These are phyloP conservation scores for Colletotrichum sp. DNA, from an alignment of 2,329 filamentous ascomycete species.

Conservation along the genomic window DNA sequence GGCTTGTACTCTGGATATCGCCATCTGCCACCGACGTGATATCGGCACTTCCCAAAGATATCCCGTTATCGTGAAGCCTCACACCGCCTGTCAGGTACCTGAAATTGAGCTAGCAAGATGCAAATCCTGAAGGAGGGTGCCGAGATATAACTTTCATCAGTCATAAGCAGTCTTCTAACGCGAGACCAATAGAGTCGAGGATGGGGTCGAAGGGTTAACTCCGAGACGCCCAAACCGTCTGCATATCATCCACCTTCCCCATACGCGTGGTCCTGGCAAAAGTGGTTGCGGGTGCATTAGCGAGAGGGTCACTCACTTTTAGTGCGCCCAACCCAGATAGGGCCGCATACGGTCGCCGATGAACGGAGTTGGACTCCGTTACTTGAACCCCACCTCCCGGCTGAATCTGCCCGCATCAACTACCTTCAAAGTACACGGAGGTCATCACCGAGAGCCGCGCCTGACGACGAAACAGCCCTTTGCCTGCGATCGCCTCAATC, in stretches of 20 bases:
- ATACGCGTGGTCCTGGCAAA: neutral
- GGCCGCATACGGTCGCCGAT: slow-evolving; percentile 4
- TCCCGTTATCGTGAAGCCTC: too few species aligned
- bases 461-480: neutral
- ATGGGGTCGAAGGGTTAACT: neutral
- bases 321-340: neutral
- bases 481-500: neutral
- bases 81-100: too few species aligned
- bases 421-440: neutral
- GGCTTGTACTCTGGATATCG: too few species aligned
- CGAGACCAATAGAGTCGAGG: too few species aligned
- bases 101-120: too few species aligned
- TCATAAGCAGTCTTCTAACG: too few species aligned
- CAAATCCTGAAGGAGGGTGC: too few species aligned
- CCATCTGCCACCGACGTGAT: too few species aligned
- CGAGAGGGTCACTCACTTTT: neutral
- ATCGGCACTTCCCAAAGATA: too few species aligned
- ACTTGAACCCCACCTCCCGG: neutral
- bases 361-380: slow-evolving; percentile 2
- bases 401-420: neutral
- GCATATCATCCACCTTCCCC: neutral
- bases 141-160: too few species aligned
- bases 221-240: neutral
- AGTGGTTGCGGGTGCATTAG: neutral
- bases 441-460: neutral